Evolutionary conservation across 352 stramenopile species (phyloP).

Genomic region (Phytophthora multivora): DNA sequence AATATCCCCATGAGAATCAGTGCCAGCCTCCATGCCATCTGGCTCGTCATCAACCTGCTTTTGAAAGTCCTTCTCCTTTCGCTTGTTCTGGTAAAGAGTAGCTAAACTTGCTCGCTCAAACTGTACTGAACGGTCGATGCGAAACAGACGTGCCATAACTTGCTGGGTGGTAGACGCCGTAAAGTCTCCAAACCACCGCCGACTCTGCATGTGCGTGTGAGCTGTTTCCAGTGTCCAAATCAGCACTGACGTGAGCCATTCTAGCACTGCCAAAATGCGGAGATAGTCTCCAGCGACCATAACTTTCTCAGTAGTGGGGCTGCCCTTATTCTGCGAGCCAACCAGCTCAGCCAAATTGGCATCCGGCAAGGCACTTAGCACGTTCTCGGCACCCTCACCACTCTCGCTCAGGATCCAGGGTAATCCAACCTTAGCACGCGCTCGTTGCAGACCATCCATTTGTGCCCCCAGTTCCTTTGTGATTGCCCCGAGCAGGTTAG

Average conservation of each 20-base stretch:
- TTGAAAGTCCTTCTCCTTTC: slow-evolving; percentile 18
- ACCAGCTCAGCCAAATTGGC: slow-evolving; percentile 57
- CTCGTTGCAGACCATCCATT: slow-evolving; percentile 49
- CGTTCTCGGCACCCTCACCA: slow-evolving; percentile 55
- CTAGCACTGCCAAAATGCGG: slow-evolving; percentile 62
- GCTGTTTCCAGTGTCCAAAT: slow-evolving; percentile 80
- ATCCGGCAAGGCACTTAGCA: slow-evolving; percentile 69
- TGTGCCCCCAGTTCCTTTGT: slow-evolving; percentile 65
- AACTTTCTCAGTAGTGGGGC: slow-evolving; percentile 39
- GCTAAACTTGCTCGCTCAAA: slow-evolving; percentile 75
- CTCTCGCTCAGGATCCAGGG: slow-evolving; percentile 51
- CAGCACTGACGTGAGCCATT: slow-evolving; percentile 82
- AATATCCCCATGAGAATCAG: slow-evolving; percentile 5
- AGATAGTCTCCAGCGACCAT: slow-evolving; percentile 66
- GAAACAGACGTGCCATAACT: slow-evolving; percentile 69
- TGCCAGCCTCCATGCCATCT: slow-evolving; percentile 24
- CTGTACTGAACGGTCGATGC: slow-evolving; percentile 71
- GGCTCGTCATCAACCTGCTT: slow-evolving; percentile 1
- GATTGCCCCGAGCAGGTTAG: slow-evolving; percentile 71
- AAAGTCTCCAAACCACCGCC: slow-evolving; percentile 83
- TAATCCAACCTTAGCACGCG: slow-evolving; percentile 46
- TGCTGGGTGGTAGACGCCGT: slow-evolving; percentile 55
- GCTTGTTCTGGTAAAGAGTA: slow-evolving; percentile 49
- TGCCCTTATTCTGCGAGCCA: slow-evolving; percentile 20
- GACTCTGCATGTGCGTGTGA: slow-evolving; percentile 73